Conservation (phyloP, 257 asterid species). For the Gentiana straminea region DNA sequence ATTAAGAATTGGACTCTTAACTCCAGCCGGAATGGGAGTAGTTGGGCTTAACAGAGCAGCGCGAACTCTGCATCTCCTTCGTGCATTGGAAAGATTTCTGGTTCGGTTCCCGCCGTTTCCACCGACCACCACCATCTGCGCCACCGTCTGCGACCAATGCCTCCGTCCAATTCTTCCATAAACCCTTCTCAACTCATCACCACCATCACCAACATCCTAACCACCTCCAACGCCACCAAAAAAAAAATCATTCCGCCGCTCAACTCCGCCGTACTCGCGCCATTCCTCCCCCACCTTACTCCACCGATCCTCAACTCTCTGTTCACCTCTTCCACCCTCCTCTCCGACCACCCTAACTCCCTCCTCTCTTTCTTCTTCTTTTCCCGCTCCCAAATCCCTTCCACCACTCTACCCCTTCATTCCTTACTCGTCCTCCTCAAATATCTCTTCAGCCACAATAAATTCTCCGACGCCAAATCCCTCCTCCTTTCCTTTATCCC, state of each 20-base stretch:
- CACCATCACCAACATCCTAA: constrained; percentile 39
- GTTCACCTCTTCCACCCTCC: constrained; percentile 47
- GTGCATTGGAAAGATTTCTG: too few species aligned
- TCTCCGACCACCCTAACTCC: constrained; percentile 56
- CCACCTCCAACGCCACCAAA: constrained; percentile 14
- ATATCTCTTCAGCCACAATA: constrained; percentile 40
- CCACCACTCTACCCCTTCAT: constrained; percentile 35
- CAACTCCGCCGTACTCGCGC: constrained; percentile 27
- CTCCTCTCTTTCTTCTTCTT: constrained; percentile 34
- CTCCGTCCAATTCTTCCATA: constrained; percentile 21
- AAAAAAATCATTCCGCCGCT: constrained; percentile 12
- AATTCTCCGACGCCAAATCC: constrained; percentile 47
- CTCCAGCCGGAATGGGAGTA: background rate
- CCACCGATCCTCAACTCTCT: constrained; percentile 51
- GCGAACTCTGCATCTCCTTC: too few species aligned
- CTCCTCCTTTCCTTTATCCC: constrained; percentile 43
- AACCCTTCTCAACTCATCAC: constrained; percentile 36
- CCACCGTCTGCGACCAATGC: background rate
- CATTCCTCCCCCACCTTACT: constrained; percentile 48
- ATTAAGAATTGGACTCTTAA: constrained; percentile 10
- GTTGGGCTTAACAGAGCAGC: constrained; percentile 3
- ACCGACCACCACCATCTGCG: too few species aligned
- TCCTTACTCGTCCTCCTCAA: constrained; percentile 45
- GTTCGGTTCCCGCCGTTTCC: too few species aligned
- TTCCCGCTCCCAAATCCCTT: constrained; percentile 31